A percentile compares a stretch with the other conserved stretches of the same genome.
These are phyloP conservation scores for Litchi chinensis DNA, from an alignment of 345 rosid species.

Conservation along the genomic window DNA sequence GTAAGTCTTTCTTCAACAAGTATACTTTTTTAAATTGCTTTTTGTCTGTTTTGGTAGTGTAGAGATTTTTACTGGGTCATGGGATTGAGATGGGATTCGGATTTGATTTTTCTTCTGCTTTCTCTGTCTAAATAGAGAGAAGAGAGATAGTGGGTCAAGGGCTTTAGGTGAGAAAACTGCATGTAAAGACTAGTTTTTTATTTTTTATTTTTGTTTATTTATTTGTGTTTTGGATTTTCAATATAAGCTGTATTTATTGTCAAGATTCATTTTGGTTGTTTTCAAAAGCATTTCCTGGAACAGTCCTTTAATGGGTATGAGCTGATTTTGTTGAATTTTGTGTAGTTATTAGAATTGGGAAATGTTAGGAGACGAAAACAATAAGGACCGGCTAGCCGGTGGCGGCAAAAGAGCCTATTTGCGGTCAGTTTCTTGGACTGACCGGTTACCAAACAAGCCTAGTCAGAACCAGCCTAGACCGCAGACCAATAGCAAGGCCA, in stretches of 20 bases:
- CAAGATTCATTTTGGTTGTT: constrained; percentile 23
- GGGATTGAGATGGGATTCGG: constrained; percentile 16
- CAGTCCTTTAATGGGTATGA: constrained; percentile 41
- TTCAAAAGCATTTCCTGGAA: constrained; percentile 41
- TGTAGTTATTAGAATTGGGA: constrained; percentile 15
- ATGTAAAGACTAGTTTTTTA: constrained; percentile 1
- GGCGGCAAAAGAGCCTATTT: constrained; percentile 46
- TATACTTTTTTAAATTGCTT: neutral
- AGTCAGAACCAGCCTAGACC: constrained; percentile 40
- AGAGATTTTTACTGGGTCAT: constrained; percentile 49
- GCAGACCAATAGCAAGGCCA: constrained; percentile 43
- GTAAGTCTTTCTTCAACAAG: constrained; percentile 35
- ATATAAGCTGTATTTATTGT: constrained; percentile 28
- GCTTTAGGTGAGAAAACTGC: constrained; percentile 36
- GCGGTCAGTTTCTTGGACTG: constrained; percentile 71
- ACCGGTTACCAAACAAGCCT: constrained; percentile 55
- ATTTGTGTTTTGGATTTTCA: neutral
- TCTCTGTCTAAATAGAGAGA: neutral
- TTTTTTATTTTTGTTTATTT: too few species aligned
- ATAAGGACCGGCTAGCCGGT: constrained; percentile 33
- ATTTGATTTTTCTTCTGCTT: constrained; percentile 51
- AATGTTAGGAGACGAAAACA: constrained; percentile 48
- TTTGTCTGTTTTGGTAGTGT: constrained; percentile 24
- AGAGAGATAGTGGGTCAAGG: constrained; percentile 39
- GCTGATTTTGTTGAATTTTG: constrained; percentile 29